A percentile compares a stretch with the other conserved stretches of the same genome.
These are phyloP conservation scores for Phytophthora megakarya DNA, from an alignment of 352 stramenopile species.

Conservation along the genomic window DNA sequence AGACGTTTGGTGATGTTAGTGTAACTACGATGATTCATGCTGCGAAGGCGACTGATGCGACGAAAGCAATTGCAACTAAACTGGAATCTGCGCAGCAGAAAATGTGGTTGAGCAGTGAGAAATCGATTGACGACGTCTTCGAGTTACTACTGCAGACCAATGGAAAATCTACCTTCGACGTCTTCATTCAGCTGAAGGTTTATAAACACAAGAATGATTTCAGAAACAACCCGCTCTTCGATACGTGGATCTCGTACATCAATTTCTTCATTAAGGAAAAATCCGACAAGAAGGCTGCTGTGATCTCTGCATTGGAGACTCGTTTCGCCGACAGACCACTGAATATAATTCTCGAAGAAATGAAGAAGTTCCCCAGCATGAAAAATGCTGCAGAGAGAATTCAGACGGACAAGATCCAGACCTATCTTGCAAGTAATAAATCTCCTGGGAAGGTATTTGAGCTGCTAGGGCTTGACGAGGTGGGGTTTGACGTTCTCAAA, in stretches of 20 bases:
- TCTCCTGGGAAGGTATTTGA: not conserved
- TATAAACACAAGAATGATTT: not conserved
- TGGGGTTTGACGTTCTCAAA: not conserved
- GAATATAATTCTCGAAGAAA: not conserved
- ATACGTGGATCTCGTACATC: not conserved
- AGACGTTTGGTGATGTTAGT: not conserved
- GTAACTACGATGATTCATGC: not conserved
- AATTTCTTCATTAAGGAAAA: not conserved
- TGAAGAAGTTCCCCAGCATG: not conserved
- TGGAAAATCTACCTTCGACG: not conserved
- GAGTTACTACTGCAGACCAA: not conserved
- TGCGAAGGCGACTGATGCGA: not conserved
- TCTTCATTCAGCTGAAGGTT: not conserved
- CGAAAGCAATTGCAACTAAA: not conserved
- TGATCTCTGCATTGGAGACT: not conserved
- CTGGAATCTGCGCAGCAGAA: slow-evolving; percentile 3
- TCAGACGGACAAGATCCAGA: not conserved
- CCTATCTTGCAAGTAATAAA: not conserved
- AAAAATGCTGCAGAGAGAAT: not conserved
- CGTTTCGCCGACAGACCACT: not conserved
- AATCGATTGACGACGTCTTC: not conserved
- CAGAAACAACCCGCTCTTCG: not conserved
- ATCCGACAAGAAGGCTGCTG: not conserved
- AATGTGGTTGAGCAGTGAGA: not conserved
- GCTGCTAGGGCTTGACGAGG: not conserved